phyloP scores from a whole-genome alignment of 2,329 filamentous ascomycete species.

The Mycogone perniciosa region DNA sequence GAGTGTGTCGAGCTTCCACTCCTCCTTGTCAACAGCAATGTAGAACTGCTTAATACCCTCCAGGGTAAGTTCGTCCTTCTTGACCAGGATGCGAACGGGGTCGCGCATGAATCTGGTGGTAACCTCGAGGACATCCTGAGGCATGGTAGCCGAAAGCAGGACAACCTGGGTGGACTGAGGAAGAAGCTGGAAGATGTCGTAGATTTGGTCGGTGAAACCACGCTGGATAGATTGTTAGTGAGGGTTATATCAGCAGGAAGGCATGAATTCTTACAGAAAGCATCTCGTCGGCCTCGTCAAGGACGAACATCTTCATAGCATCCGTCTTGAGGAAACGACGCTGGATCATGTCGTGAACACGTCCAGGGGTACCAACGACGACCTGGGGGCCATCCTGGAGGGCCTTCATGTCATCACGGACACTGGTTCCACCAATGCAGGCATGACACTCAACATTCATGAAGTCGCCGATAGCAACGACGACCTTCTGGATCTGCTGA shows the following conservation, averaged over 20 bases:
- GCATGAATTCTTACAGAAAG: conserved; percentile 59
- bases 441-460: conserved; percentile 99
- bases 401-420: conserved; percentile 97
- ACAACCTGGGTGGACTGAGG: conserved; percentile 98
- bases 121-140: conserved; percentile 97
- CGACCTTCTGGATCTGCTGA: conserved; percentile 99
- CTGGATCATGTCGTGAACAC: conserved; percentile 99
- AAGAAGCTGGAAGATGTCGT: conserved; percentile 99
- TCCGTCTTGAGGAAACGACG: conserved; percentile 95
- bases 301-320: conserved; percentile 99
- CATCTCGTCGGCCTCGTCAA: conserved; percentile 99
- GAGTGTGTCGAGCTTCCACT: conserved; percentile 99
- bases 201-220: conserved; percentile 99
- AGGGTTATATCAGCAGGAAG: conserved; percentile 20
- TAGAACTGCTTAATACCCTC: conserved; percentile 99
- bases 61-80: conserved; percentile 98
- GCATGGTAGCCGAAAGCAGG: conserved; percentile 96
- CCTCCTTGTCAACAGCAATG: conserved; percentile 99
- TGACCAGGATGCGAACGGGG: conserved; percentile 96
- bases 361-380: conserved; percentile 94
- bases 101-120: conserved; percentile 99
- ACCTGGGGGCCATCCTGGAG: conserved; percentile 94
- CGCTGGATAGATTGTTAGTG: conserved; percentile 48
- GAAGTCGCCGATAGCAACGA: conserved; percentile 91
- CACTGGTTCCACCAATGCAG: conserved; percentile 97